Base-by-base conservation (phyloP, 208 protist species). In the Crithidia expoeki region DNA sequence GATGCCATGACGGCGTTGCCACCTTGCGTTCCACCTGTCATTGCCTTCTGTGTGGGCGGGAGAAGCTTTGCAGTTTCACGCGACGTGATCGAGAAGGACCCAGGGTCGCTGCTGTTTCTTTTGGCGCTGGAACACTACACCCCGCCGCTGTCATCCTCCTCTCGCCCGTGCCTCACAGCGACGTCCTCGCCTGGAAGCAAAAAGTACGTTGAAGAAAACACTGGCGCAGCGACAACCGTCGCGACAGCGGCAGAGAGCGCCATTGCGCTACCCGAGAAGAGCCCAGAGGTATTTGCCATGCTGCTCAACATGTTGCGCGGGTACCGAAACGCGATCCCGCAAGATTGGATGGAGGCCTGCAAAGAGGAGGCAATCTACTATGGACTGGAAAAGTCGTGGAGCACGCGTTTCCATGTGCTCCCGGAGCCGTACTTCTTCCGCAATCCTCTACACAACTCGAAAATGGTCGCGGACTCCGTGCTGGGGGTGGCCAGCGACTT, bases 281-380 rank as follows among this genome's bases (percentile, higher is more conserved):
- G 79, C 46, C 59, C 86, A 4, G 44, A 25, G 5, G 52, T 85
- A 25, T 89, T 92, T 44, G 74, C 56, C 14, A 80, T 81, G 70
- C 70, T 92, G 36, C 68, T 92, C 33, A 92, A 92, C 46, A 47
- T 92, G 2, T 53, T 92, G 38, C 83, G 86, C n/a, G 86, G 86
- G 1, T 92, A 92, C 73, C 53, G 42, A 10, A 60, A 77, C 42
- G 74, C 83, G 0, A 72, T 92, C 11, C 77, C 83, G 30, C 69
- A 61, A 17, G 76, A 32, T 7, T 84, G 74, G 69, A 72, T 71
- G 52, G 80, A 83, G 21, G 74, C 60, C 27, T 89, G 83, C 28
- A 44, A 42, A 3, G 72, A 76, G 6, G 86, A 89, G 62, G 83
- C 80, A 28, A 60, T 36, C 4, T 92, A 82, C 57, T 92, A 89